These are phyloP conservation scores for Elsinoe batatas DNA, from an alignment of 2,329 filamentous ascomycete genomes.

Conservation along the genomic window DNA sequence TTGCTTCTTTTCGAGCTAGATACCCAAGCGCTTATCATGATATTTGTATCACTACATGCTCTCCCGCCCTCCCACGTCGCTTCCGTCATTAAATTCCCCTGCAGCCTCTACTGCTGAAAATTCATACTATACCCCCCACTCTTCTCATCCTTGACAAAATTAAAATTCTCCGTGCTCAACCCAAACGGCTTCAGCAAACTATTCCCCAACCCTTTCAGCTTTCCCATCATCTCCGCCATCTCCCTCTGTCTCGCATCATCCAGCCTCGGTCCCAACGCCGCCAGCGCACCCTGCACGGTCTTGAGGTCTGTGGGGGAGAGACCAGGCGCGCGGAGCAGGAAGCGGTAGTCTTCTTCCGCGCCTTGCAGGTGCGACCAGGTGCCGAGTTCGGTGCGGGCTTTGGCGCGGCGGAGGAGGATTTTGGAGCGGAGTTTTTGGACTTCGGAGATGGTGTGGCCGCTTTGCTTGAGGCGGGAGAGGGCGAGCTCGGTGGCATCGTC, in stretches of 20 bases:
- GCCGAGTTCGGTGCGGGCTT: conserved; percentile 58
- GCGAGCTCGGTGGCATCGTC: conserved; percentile 35
- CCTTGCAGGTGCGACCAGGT: conserved; percentile 74
- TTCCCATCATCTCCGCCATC: conserved; percentile 95
- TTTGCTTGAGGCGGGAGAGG: conserved; percentile 33
- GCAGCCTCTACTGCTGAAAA: conserved; percentile 47
- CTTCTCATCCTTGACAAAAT: conserved; percentile 83
- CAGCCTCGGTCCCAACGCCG: conserved; percentile 55
- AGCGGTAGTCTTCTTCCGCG: conserved; percentile 71
- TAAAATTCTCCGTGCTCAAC: conserved; percentile 85
- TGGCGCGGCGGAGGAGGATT: conserved; percentile 68
- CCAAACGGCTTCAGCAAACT: conserved; percentile 89
- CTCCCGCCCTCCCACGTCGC: not conserved
- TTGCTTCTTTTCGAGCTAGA: not conserved
- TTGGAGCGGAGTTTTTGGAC: conserved; percentile 72
- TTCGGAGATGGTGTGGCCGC: conserved; percentile 45
- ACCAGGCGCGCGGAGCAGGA: conserved; percentile 48
- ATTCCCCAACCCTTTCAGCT: conserved; percentile 86
- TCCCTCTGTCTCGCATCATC: conserved; percentile 77
- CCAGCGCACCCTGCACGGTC: conserved; percentile 57
- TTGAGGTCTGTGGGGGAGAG: conserved; percentile 57
- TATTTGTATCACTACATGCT: not conserved
- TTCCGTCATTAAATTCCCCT: not conserved
- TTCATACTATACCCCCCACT: conserved; percentile 92
- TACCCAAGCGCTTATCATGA: not conserved